phyloP scores from a whole-genome alignment of 2,329 filamentous ascomycete genomes.

The Aspergillus japonicus region DNA sequence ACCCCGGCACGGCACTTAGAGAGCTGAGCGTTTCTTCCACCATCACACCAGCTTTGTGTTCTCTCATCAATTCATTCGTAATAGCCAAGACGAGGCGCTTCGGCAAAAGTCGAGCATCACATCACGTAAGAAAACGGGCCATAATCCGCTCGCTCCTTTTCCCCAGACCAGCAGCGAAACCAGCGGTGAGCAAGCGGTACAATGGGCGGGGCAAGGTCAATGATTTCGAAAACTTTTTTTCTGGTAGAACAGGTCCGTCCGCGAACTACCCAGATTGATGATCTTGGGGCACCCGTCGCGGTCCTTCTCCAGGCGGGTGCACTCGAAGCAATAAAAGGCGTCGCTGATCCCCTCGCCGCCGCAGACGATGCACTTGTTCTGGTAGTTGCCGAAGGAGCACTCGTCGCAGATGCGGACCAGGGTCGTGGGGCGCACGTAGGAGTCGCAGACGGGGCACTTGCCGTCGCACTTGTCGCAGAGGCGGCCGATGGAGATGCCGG shows the following conservation, averaged over 20 bases:
- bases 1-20: background rate
- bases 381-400: constrained; percentile 99
- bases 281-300: constrained; percentile 98
- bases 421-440: constrained; percentile 95
- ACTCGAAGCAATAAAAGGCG: constrained; percentile 99
- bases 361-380: constrained; percentile 99
- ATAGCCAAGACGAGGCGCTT: background rate
- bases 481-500: constrained; percentile 95
- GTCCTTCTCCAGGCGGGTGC: constrained; percentile 94
- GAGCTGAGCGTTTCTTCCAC: background rate
- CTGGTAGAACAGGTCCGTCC: constrained; percentile 84
- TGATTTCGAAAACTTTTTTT: constrained; percentile 60
- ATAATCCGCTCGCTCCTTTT: too few species aligned
- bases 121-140: background rate
- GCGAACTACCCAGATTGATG: constrained; percentile 92
- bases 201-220: constrained; percentile 22
- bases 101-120: background rate
- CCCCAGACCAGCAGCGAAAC: too few species aligned
- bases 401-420: constrained; percentile 98
- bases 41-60: too few species aligned
- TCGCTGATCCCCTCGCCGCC: constrained; percentile 97
- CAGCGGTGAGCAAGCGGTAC: too few species aligned
- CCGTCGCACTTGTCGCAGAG: constrained; percentile 99
- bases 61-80: constrained; percentile 12
- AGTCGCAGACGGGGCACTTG: constrained; percentile 98